Percentiles rank a stretch among this genome's conserved stretches.
Conservation (phyloP, 2,329 filamentous ascomycete species). For the Alternaria incomplexa region DNA sequence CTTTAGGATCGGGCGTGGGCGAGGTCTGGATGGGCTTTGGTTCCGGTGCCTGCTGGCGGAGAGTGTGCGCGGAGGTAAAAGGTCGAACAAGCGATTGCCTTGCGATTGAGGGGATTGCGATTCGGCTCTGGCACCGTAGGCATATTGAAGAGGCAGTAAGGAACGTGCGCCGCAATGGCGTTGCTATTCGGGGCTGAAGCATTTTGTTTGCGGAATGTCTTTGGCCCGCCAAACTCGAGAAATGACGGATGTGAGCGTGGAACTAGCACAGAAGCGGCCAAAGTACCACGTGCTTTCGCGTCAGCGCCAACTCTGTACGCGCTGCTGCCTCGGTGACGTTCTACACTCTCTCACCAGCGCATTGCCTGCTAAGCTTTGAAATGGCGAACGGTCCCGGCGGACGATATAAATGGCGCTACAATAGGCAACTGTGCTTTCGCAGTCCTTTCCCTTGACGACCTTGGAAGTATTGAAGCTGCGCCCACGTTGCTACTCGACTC, state of each 20-base stretch:
- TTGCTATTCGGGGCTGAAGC: constrained; percentile 41
- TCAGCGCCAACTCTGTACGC: constrained; percentile 18
- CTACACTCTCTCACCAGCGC: constrained; percentile 7
- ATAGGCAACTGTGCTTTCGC: background rate
- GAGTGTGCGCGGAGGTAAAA: constrained; percentile 32
- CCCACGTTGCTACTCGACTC: background rate
- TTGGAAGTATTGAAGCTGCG: background rate
- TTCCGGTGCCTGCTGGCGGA: constrained; percentile 23
- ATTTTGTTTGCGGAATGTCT: constrained; percentile 24
- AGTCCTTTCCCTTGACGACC: background rate
- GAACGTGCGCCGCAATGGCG: constrained; percentile 19
- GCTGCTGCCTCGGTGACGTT: constrained; percentile 19
- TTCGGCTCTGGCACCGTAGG: constrained; percentile 20
- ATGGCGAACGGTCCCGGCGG: background rate
- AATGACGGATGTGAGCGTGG: constrained; percentile 16
- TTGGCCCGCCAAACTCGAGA: constrained; percentile 10
- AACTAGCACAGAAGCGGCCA: constrained; percentile 20
- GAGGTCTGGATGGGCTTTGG: constrained; percentile 12
- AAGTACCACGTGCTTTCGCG: constrained; percentile 28
- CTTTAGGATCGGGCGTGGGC: constrained; percentile 20
- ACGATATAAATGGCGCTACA: constrained; percentile 7
- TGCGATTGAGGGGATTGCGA: constrained; percentile 12
- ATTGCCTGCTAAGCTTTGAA: background rate
- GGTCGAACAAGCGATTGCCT: constrained; percentile 21
- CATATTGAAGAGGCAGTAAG: constrained; percentile 22